These are phyloP conservation scores for Podaxis sp. DNA, from an alignment of 768 basidiomycete species.

Conservation along the genomic window DNA sequence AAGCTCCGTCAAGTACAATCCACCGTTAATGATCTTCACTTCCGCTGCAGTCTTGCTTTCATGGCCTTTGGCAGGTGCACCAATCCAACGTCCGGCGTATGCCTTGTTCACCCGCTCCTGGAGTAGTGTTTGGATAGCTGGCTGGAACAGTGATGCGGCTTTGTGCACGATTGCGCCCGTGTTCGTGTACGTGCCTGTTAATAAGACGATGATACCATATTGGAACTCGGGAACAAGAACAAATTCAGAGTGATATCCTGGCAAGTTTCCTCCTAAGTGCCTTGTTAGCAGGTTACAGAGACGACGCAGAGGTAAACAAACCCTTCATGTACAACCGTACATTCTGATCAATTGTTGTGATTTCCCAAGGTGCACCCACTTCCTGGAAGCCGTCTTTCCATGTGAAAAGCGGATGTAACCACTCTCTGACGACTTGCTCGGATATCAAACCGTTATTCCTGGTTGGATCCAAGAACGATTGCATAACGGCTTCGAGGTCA, in stretches of 20 bases:
- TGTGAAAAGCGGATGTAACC: slow-evolving; percentile 38
- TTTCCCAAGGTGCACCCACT: slow-evolving; percentile 46
- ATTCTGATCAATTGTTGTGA: slow-evolving; percentile 28
- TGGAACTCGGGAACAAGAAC: slow-evolving; percentile 38
- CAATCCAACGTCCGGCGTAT: slow-evolving; percentile 36
- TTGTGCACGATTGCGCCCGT: slow-evolving; percentile 31
- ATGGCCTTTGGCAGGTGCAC: slow-evolving; percentile 19
- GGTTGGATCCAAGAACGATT: slow-evolving; percentile 43
- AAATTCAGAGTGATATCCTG: slow-evolving; percentile 40
- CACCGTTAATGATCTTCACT: slow-evolving; percentile 31
- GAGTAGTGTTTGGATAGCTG: slow-evolving; percentile 33
- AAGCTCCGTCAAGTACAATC: slow-evolving; percentile 31
- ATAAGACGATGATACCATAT: slow-evolving; percentile 41
- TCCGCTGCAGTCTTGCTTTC: slow-evolving; percentile 19
- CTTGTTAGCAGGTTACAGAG: slow-evolving; percentile 3
- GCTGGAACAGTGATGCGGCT: slow-evolving; percentile 32
- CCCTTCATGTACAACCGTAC: slow-evolving; percentile 34
- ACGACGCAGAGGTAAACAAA: slow-evolving; percentile 14
- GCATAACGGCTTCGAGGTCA: slow-evolving; percentile 44
- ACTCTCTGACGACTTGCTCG: slow-evolving; percentile 35
- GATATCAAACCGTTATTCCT: slow-evolving; percentile 34
- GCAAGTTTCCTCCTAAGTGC: slow-evolving; percentile 36
- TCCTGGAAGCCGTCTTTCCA: slow-evolving; percentile 38
- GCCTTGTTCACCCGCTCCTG: slow-evolving; percentile 24
- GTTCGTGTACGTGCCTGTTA: slow-evolving; percentile 36